A percentile compares a stretch with the other conserved stretches of the same genome.
phyloP scores from a whole-genome alignment of 2,329 filamentous ascomycete species.

The Rhinocladiella similis region DNA sequence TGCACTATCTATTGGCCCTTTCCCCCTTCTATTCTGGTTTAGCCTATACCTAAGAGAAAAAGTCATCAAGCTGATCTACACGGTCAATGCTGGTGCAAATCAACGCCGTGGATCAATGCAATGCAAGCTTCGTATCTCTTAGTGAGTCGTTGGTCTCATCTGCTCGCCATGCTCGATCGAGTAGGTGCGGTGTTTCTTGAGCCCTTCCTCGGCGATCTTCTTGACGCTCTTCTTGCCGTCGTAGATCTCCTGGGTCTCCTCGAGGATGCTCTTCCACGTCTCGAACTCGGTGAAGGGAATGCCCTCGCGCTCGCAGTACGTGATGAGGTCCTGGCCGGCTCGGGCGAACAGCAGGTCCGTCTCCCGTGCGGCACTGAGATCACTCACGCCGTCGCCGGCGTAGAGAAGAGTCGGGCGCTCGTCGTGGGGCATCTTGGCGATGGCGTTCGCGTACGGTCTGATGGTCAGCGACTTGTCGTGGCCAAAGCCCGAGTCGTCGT shows the following conservation, averaged over 20 bases:
- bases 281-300: slow-evolving; percentile 87
- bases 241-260: slow-evolving; percentile 74
- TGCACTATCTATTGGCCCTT: too few relatives aligned
- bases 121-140: not conserved
- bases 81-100: too few relatives aligned
- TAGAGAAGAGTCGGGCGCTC: slow-evolving; percentile 85
- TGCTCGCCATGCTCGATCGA: slow-evolving; percentile 21
- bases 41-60: too few relatives aligned
- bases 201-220: slow-evolving; percentile 59
- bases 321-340: slow-evolving; percentile 82
- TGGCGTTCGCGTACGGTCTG: slow-evolving; percentile 69
- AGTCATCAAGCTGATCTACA: too few relatives aligned
- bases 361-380: slow-evolving; percentile 87
- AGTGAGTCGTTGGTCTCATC: slow-evolving; percentile 10
- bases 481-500: slow-evolving; percentile 79
- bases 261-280: slow-evolving; percentile 77
- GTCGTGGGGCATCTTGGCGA: slow-evolving; percentile 59
- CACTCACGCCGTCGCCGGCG: slow-evolving; percentile 90
- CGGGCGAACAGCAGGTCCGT: slow-evolving; percentile 94
- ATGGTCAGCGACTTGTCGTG: slow-evolving; percentile 96
- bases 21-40: too few relatives aligned
- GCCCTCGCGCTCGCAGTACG: slow-evolving; percentile 79
- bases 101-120: too few relatives aligned
- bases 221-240: slow-evolving; percentile 69
- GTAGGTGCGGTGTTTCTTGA: slow-evolving; percentile 27